Base-by-base conservation (phyloP, 164 flowering plant species). In the Sextonia rubra region DNA sequence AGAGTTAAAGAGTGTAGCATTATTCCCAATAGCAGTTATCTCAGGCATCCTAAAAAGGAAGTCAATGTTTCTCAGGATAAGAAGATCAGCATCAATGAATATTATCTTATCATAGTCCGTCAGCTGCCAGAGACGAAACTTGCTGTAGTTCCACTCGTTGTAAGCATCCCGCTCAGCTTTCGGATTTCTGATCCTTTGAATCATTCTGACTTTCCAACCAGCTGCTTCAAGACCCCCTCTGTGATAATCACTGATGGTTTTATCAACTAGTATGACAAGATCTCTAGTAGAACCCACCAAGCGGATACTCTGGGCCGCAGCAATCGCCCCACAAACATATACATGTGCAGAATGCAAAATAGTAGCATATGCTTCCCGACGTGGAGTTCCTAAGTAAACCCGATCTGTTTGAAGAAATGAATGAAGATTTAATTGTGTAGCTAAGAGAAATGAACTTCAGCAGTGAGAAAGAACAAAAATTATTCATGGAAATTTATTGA, bases 101-200 rank as follows among this genome's bases (percentile, higher is more conserved):
- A 93, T 90, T 69, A 93, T 88, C 80, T 91, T 93, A 86, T 89
- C 92, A 74, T 93, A 93, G 74, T 91, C 96, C 3, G 98, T 93
- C 71, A 93, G 72, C 75, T 93, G 98, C 97, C 98, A 93, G n/a
- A 93, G 93, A 15, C 97, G 88, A 75, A 93, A 91, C 69, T 89
- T 87, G 85, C 98, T 91, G 80, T 93, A 93, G 79, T 93, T 93
- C 93, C 93, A 93, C 66, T 93, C 98, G 61, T 93, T 93, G 72
- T 93, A 93, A 25, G 98, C 92, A 62, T 91, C 91, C 11, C 44
- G 77, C 76, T 85, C 86, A 24, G 97, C 96, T 75, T 84, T 85
- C 24, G 89, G 87, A 61, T 89, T 86, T 65, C 94, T 80, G 70
- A 86, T 83, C 77, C 89, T 80, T 66, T 86, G 78, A 15, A 86